Conservation (phyloP, 192 early-diverging fungal species). For the Pilaira anomala region DNA sequence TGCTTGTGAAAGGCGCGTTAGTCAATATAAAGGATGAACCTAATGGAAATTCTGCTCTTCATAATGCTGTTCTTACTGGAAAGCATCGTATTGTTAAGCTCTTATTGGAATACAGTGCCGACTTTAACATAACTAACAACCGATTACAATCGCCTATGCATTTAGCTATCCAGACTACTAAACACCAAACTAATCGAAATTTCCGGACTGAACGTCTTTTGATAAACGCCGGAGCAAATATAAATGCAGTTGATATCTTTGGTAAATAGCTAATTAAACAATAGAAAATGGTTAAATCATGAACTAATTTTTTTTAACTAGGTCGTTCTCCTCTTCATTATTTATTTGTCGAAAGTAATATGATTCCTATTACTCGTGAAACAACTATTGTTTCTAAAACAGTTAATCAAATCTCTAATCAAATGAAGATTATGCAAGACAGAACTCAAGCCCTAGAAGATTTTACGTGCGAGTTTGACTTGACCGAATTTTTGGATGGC, state of each 20-base stretch:
- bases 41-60: slow-evolving; percentile 35
- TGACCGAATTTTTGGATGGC: background rate
- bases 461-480: slow-evolving; percentile 1
- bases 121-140: slow-evolving; percentile 22
- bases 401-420: slow-evolving; percentile 23
- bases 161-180: slow-evolving; percentile 44
- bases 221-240: slow-evolving; percentile 39
- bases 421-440: slow-evolving; percentile 8
- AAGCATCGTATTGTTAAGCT: slow-evolving; percentile 39
- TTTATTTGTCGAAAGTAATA: slow-evolving; percentile 37
- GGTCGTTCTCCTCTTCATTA: slow-evolving; percentile 53
- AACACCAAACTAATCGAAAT: slow-evolving; percentile 43
- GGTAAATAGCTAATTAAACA: slow-evolving; percentile 14
- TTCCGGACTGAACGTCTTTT: slow-evolving; percentile 47
- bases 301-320: slow-evolving; percentile 13
- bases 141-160: slow-evolving; percentile 45
- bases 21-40: slow-evolving; percentile 2
- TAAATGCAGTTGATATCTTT: slow-evolving; percentile 48
- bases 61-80: slow-evolving; percentile 40
- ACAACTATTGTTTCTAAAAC: slow-evolving; percentile 11
- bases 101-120: slow-evolving; percentile 43
- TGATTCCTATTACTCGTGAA: slow-evolving; percentile 41
- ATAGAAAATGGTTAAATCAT: background rate
- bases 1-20: slow-evolving; percentile 19
- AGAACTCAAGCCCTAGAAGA: background rate